phyloP scores from a whole-genome alignment of 2,329 filamentous ascomycete species.

The Calycina herbarum region DNA sequence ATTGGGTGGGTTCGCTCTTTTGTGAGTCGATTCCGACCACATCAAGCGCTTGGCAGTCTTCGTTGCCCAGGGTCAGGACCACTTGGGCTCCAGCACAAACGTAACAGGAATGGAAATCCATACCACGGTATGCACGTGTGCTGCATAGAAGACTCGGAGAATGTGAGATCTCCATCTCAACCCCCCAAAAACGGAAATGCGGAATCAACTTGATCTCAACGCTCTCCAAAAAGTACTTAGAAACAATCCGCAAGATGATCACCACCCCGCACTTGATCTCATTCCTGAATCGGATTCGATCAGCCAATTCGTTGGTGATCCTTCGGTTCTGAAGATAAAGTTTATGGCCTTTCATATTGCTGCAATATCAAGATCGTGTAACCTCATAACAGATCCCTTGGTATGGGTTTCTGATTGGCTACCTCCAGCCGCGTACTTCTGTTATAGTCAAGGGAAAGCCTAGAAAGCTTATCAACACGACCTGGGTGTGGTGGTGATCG shows the following conservation, averaged over 20 bases:
- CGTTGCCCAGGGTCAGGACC: background rate
- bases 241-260: background rate
- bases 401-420: background rate
- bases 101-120: background rate
- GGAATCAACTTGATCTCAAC: conserved; percentile 2
- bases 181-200: background rate
- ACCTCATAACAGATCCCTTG: background rate
- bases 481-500: background rate
- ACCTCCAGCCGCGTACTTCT: conserved; percentile 7
- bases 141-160: conserved; percentile 4
- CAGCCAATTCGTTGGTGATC: background rate
- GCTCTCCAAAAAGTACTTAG: background rate
- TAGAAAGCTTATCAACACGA: conserved; percentile 10
- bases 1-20: background rate
- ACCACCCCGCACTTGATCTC: background rate
- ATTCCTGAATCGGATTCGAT: background rate
- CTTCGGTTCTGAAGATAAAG: background rate
- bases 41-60: background rate
- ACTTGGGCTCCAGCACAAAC: background rate
- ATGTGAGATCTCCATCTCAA: conserved; percentile 2
- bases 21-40: background rate
- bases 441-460: conserved; percentile 18
- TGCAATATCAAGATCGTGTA: conserved; percentile 13
- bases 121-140: background rate
- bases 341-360: conserved; percentile 12